Percentiles rank a stretch among this genome's conserved stretches.
Conservation (phyloP, 1,284 basidiomycete genomes). For the Rhodotorula sp. region DNA sequence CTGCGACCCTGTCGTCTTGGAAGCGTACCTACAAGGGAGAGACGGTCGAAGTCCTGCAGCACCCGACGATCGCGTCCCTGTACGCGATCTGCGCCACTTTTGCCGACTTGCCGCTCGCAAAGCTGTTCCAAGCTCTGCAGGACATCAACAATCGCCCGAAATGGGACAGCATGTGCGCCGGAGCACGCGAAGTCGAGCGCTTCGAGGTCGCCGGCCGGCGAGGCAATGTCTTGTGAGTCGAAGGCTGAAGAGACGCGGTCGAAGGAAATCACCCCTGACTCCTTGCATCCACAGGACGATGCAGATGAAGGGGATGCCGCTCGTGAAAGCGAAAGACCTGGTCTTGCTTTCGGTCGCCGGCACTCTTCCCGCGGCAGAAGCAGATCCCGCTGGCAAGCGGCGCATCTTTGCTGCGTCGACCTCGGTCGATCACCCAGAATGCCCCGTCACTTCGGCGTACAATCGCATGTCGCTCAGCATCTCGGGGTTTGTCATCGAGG, state of each 20-base stretch:
- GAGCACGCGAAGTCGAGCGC: conserved; percentile 27
- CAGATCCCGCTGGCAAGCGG: conserved; percentile 2
- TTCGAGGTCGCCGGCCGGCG: conserved; percentile 20
- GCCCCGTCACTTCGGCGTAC: conserved; percentile 33
- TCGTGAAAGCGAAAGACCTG: conserved; percentile 56
- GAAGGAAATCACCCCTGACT: not conserved
- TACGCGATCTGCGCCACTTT: conserved; percentile 40
- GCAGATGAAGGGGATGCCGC: conserved; percentile 63
- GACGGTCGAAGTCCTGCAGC: conserved; percentile 24
- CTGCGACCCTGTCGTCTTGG: conserved; percentile 24
- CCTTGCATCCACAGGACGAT: conserved; percentile 47
- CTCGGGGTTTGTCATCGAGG: conserved; percentile 44
- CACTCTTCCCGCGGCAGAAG: conserved; percentile 10
- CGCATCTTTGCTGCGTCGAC: conserved; percentile 30
- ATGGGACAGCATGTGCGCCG: conserved; percentile 40
- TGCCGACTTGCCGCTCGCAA: conserved; percentile 36
- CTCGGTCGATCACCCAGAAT: conserved; percentile 38
- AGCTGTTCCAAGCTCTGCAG: conserved; percentile 40
- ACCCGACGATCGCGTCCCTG: conserved; percentile 26
- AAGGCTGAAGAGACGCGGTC: not conserved
- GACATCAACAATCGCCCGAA: conserved; percentile 23
- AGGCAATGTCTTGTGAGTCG: conserved; percentile 40
- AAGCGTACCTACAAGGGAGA: conserved; percentile 14
- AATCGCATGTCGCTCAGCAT: conserved; percentile 42
- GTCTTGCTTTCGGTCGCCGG: conserved; percentile 42